Percentiles rank a stretch among this genome's conserved stretches.
These are phyloP conservation scores for Huntiella decipiens DNA, from an alignment of 2,329 filamentous ascomycete genomes.

Conservation along the genomic window DNA sequence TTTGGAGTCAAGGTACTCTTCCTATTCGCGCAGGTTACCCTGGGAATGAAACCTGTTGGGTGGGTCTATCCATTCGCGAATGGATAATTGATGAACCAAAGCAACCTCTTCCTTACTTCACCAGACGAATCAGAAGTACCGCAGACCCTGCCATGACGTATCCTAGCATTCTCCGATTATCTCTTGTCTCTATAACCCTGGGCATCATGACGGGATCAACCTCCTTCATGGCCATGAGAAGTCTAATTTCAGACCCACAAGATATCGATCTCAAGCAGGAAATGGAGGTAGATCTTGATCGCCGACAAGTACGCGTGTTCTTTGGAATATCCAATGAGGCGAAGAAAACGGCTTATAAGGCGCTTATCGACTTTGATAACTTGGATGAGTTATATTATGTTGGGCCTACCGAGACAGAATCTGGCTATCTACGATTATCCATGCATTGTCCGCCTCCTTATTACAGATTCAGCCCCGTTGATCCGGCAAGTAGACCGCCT, in stretches of 20 bases:
- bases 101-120: no score
- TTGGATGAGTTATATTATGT: slow-evolving; percentile 25
- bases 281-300: slow-evolving; percentile 6
- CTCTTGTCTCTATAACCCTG: neutral
- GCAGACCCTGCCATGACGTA: slow-evolving; percentile 1
- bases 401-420: neutral
- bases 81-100: no score
- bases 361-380: slow-evolving; percentile 26
- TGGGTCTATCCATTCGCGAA: no score
- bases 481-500: neutral
- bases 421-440: slow-evolving; percentile 24
- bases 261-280: slow-evolving; percentile 4
- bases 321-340: slow-evolving; percentile 1
- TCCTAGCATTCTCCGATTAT: neutral
- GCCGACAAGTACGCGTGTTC: slow-evolving; percentile 6
- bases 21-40: no score
- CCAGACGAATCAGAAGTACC: slow-evolving; percentile 2
- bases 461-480: slow-evolving; percentile 21
- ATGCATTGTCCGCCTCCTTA: slow-evolving; percentile 27
- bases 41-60: no score
- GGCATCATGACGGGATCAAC: slow-evolving; percentile 3
- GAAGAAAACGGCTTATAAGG: slow-evolving; percentile 18
- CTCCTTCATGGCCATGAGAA: slow-evolving; percentile 7
- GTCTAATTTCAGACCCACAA: neutral
- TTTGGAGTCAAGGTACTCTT: no score